Evolutionary conservation across 148 eudicot species (phyloP), one percentile per base, ranked within the genome.

Genomic region (Euryodendron excelsum): DNA sequence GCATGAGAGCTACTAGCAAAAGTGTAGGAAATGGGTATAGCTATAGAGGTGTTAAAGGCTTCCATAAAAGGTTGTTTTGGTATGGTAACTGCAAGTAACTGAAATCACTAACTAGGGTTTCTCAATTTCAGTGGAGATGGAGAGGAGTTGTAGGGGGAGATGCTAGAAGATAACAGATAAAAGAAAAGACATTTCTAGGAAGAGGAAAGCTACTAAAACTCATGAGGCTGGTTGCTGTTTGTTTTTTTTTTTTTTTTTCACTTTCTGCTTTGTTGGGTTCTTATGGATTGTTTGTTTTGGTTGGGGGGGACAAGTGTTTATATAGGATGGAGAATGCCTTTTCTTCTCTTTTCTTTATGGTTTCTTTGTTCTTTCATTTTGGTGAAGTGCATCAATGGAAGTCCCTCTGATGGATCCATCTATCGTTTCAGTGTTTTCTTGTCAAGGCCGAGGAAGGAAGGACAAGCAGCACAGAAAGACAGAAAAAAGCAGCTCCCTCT

Each of bases 361-460:
- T 56, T 17, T 18, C 5, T 59, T 14, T 47, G 44, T 18, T 27
- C 39, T 76, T 76, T 69, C 52, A n/a, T 1, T 31, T 73, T 74
- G 45, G 12, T 27, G 39, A 77, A 31, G 31, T 41, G 77, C 45
- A 52, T 23, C 27, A 28, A 15, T 23, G 78, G 56, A 68, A 72
- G 59, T 76, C 79, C 39, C 41, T 59, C 61, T 86, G 87, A 88
- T 80, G 82, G 88, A 81, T 76, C 84, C 82, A 87, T 85, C 89
- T 81, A 88, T 91, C 97, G 76, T 74, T 86, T 93, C 93, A 87
- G 82, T 78, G 85, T 75, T 90, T 74, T 90, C 89, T 77, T 86
- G 82, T 85, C 90, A 86, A 48, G 53, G 86, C 86, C 86, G 77
- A 84, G 87, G 84, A 84, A 84, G 89, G 79, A 80, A 73, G 82